Conservation (phyloP, 1,284 basidiomycete genomes). For the Chalciporus sp. region DNA sequence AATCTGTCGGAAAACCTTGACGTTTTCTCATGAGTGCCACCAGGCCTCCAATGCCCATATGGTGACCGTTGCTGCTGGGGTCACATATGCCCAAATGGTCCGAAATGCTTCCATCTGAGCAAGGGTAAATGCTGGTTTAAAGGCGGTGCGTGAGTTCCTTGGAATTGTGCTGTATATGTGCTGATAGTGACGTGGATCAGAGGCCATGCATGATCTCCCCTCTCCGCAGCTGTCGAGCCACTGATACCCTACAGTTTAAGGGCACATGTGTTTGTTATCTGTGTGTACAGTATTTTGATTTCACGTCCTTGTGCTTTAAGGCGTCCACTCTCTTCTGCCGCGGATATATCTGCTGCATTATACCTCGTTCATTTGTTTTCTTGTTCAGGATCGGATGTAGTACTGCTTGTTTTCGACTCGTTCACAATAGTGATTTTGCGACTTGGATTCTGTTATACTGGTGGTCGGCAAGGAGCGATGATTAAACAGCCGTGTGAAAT, state of each 20-base stretch:
- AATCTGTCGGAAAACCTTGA: not conserved
- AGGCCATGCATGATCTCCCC: conserved; percentile 34
- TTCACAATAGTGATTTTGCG: conserved; percentile 31
- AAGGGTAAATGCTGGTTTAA: conserved; percentile 84
- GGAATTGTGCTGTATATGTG: not conserved
- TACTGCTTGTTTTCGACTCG: conserved; percentile 2
- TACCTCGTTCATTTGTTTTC: conserved; percentile 33
- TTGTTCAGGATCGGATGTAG: conserved; percentile 23
- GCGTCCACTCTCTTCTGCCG: conserved; percentile 30
- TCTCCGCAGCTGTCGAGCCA: conserved; percentile 19
- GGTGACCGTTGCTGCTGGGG: conserved; percentile 78
- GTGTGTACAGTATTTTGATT: conserved; percentile 11
- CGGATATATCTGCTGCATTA: conserved; percentile 29
- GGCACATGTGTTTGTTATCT: not conserved
- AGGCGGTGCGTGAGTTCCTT: conserved; percentile 53
- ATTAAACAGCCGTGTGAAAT: conserved; percentile 34
- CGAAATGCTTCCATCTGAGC: conserved; percentile 63
- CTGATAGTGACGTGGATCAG: conserved; percentile 17
- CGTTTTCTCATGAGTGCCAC: not conserved
- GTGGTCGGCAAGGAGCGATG: conserved; percentile 9
- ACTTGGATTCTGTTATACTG: conserved; percentile 3
- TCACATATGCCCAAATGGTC: conserved; percentile 78
- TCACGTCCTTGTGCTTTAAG: conserved; percentile 29
- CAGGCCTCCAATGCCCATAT: conserved; percentile 70
- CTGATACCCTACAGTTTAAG: conserved; percentile 22